These are phyloP conservation scores for Boletus patriciae DNA, from an alignment of 768 basidiomycete genomes.

Conservation along the genomic window DNA sequence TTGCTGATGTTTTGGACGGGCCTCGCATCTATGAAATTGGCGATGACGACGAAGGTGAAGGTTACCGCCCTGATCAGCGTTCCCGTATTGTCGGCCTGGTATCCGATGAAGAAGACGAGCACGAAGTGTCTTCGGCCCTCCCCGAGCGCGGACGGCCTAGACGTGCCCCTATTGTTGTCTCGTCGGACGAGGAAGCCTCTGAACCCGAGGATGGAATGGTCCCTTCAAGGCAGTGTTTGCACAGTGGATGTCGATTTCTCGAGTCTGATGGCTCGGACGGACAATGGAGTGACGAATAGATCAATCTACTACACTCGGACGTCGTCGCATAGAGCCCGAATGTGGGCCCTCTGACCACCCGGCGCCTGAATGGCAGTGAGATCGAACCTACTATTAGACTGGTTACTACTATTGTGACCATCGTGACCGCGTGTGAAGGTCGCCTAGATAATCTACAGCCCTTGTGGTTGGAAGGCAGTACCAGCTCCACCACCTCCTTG, in stretches of 20 bases:
- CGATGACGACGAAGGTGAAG: conserved; percentile 15
- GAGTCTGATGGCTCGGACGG: conserved; percentile 26
- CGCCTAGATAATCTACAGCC: too few species aligned
- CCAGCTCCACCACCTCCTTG: background rate
- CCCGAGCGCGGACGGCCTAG: background rate
- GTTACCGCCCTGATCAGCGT: background rate
- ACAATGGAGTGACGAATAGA: conserved; percentile 9
- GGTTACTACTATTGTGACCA: too few species aligned
- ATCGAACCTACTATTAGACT: too few species aligned
- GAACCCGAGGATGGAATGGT: conserved; percentile 1
- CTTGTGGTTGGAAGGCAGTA: too few species aligned
- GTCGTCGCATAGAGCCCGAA: too few species aligned
- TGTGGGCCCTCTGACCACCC: too few species aligned
- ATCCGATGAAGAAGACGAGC: conserved; percentile 15
- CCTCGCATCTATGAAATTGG: conserved; percentile 29
- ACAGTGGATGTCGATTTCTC: conserved; percentile 1
- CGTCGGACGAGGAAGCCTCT: conserved; percentile 22
- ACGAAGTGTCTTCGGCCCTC: background rate
- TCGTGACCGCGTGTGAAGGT: too few species aligned
- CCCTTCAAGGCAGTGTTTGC: background rate
- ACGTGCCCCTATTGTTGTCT: background rate
- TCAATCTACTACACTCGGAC: background rate
- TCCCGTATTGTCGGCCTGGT: background rate
- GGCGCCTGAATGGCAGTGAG: too few species aligned
- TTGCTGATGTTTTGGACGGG: background rate